Evolutionary conservation across 2,329 filamentous ascomycete species (phyloP).

Genomic region (Trichoderma endophyticum): DNA sequence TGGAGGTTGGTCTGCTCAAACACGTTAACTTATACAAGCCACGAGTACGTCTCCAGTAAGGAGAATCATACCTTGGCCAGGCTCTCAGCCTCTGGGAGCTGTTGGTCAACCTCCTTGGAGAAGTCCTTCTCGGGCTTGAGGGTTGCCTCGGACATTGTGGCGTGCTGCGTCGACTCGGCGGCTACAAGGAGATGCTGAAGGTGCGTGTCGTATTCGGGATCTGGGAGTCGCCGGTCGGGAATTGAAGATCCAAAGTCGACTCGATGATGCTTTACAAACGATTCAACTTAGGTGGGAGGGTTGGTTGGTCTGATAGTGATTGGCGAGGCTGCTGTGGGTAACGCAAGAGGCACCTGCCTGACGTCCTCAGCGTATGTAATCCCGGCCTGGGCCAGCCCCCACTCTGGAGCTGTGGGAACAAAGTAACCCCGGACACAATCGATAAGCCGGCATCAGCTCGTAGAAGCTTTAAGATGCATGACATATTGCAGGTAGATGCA

Average conservation of each 20-base stretch:
- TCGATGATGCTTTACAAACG: background rate
- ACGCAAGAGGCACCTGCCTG: constrained; percentile 41
- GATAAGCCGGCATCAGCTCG: background rate
- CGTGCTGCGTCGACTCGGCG: background rate
- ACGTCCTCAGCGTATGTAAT: constrained; percentile 21
- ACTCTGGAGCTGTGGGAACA: constrained; percentile 8
- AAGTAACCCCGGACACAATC: constrained; percentile 17
- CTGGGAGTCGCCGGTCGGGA: background rate
- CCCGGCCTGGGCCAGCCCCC: background rate
- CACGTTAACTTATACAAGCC: constrained; percentile 19
- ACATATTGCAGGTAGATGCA: background rate
- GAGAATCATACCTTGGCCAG: constrained; percentile 71
- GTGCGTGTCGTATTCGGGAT: background rate
- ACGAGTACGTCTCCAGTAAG: background rate
- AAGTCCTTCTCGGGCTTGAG: constrained; percentile 98
- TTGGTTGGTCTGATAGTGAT: constrained; percentile 7
- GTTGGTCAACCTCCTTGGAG: constrained; percentile 90
- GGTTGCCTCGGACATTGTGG: constrained; percentile 72
- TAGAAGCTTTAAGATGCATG: background rate
- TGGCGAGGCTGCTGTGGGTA: constrained; percentile 28
- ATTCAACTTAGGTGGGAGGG: constrained; percentile 16
- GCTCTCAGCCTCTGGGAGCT: constrained; percentile 85
- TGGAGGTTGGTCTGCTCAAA: constrained; percentile 67
- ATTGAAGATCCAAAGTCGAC: background rate
- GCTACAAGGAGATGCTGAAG: background rate